These are phyloP conservation scores for Fomitopsis pulvina DNA, from an alignment of 768 basidiomycete species.

Conservation along the genomic window DNA sequence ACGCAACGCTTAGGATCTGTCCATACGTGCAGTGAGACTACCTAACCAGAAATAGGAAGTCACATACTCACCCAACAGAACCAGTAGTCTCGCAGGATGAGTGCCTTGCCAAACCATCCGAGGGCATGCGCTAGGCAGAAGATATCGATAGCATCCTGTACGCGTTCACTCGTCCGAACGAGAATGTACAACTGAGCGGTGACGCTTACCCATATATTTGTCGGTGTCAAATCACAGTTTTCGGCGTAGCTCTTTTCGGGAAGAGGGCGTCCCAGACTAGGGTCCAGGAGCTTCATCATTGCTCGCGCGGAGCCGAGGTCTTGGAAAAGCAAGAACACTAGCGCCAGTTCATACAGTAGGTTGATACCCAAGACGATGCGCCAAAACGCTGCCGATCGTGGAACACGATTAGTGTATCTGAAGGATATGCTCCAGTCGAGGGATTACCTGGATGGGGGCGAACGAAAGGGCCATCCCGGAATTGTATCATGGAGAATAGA, in stretches of 20 bases:
- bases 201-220: slow-evolving; percentile 57
- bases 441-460: slow-evolving; percentile 65
- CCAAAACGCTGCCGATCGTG: slow-evolving; percentile 55
- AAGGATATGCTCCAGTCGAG: background rate
- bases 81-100: slow-evolving; percentile 89
- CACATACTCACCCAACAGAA: slow-evolving; percentile 72
- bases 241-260: slow-evolving; percentile 87
- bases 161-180: background rate
- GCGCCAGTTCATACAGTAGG: slow-evolving; percentile 72
- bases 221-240: slow-evolving; percentile 57
- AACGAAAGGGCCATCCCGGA: slow-evolving; percentile 85
- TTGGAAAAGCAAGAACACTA: slow-evolving; percentile 85
- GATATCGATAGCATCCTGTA: slow-evolving; percentile 73
- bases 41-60: background rate
- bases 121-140: slow-evolving; percentile 82
- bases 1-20: slow-evolving; percentile 81
- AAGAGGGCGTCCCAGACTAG: slow-evolving; percentile 60
- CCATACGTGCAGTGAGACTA: slow-evolving; percentile 3
- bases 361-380: slow-evolving; percentile 74
- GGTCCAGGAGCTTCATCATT: slow-evolving; percentile 79
- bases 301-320: slow-evolving; percentile 68
- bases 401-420: background rate
- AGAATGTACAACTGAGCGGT: background rate
- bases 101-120: slow-evolving; percentile 89
- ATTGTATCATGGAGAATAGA: slow-evolving; percentile 80